Evolutionary conservation across 176 grass and related monocot species (phyloP), one percentile per base, ranked within the genome.

Genomic region (Metroxylon sagu): DNA sequence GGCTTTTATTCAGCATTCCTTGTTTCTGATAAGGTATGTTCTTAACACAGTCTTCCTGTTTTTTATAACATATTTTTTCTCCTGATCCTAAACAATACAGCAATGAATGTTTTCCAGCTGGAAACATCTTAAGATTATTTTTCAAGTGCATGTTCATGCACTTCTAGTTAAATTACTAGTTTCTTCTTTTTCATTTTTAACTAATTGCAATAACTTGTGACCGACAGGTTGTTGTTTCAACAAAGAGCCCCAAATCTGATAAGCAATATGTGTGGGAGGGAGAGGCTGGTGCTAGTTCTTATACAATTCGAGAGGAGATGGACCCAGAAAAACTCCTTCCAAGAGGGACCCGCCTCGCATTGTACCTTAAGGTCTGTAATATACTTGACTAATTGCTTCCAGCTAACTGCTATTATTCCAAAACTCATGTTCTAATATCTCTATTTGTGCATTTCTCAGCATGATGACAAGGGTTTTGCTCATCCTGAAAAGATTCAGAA

Each of bases 211-310:
- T 10, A 21, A 66, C 16, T 69, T 75, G 18, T 63, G 14, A 19
- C 4, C 43, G 58, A 67, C 73, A 92, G 94, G 88, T 98, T 27
- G 67, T 57, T 67, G 94, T 98, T 48, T 92, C 94, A 68, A 85
- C 84, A 27, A 98, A 98, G 70, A 98, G 87, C 71, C 94, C 94
- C 7, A 98, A 68, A 66, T 98, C 94, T 54, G 94, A 98, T 29
- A 93, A 92, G 61, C 88, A 98, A 69, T 98, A 98, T 81, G 82
- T 92, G 30, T 98, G 94, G 94, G 88, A 98, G 82, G 79, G 73
- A 65, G 73, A 89, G 56, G 79, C 85, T 29, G 79, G 83, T 76
- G 82, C 94, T 67, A 74, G 77, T 77, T 92, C 94, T 50, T 98
- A 80, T 27, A 92, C 88, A 10, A 54, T 92, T 67, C 74, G 78